These are phyloP conservation scores for Alternaria viburni DNA, from an alignment of 2,329 filamentous ascomycete species.

Conservation along the genomic window DNA sequence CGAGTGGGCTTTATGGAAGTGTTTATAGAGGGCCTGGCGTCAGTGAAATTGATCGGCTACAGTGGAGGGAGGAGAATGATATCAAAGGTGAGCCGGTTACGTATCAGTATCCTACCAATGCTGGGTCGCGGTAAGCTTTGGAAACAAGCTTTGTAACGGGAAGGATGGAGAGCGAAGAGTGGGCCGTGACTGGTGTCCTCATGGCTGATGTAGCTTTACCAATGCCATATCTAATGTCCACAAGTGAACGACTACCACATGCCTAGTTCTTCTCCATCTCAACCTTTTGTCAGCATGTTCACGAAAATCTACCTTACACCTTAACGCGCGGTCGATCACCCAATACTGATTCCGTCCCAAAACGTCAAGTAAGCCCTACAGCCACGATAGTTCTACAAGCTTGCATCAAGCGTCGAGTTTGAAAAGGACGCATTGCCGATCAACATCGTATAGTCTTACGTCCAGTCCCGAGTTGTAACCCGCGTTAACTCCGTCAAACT, in stretches of 20 bases:
- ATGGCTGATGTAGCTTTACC: neutral
- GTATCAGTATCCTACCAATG: conserved; percentile 14
- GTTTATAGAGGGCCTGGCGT: conserved; percentile 67
- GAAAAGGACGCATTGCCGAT: no score
- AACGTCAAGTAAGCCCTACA: neutral
- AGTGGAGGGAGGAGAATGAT: conserved; percentile 59
- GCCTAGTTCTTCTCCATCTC: neutral
- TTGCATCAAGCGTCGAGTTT: neutral
- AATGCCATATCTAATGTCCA: neutral
- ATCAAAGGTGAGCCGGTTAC: conserved; percentile 23
- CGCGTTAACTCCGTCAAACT: neutral
- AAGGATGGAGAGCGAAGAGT: no score
- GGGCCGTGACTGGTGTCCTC: no score
- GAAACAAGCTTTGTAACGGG: no score
- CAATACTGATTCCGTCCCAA: neutral
- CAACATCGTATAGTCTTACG: neutral
- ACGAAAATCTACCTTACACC: neutral
- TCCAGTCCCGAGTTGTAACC: neutral
- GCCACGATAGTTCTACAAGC: neutral
- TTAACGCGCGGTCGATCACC: neutral
- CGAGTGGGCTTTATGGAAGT: conserved; percentile 64
- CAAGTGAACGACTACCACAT: neutral
- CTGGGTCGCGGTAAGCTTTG: conserved; percentile 15
- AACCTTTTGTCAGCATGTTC: neutral
- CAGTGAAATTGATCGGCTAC: conserved; percentile 57